A percentile compares a stretch with the other conserved stretches of the same genome.
Conservation (phyloP, 495 filamentous ascomycete genomes). For the Daldinia bambusicola region DNA sequence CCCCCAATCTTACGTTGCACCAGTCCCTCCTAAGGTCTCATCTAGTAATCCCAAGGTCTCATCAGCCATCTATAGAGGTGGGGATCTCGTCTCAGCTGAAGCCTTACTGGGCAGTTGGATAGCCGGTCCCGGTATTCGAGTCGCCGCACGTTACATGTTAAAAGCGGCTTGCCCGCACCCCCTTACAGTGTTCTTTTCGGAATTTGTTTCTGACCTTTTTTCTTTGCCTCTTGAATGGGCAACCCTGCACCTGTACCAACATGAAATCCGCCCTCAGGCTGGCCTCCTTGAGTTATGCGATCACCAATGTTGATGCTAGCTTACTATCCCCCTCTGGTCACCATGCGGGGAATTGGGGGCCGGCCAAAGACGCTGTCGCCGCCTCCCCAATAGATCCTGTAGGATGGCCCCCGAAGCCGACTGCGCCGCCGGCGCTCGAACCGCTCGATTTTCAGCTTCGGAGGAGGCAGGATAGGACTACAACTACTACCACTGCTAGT, state of each 20-base stretch:
- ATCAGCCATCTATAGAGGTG: slow-evolving; percentile 42
- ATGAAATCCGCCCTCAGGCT: slow-evolving; percentile 49
- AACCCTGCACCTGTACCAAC: slow-evolving; percentile 39
- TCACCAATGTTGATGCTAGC: slow-evolving; percentile 42
- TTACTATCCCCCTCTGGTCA: slow-evolving; percentile 27
- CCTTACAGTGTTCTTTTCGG: slow-evolving; percentile 13
- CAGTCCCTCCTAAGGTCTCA: slow-evolving; percentile 38
- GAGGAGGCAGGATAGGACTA: slow-evolving; percentile 34
- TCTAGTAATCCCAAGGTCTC: slow-evolving; percentile 45
- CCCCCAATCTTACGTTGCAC: slow-evolving; percentile 40
- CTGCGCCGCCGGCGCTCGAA: slow-evolving; percentile 42
- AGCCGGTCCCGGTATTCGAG: slow-evolving; percentile 42
- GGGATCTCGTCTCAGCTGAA: slow-evolving; percentile 45
- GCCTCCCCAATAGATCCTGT: slow-evolving; percentile 36
- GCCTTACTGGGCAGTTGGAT: slow-evolving; percentile 44
- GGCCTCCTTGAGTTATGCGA: slow-evolving; percentile 47
- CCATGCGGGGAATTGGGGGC: slow-evolving; percentile 45
- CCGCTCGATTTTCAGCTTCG: slow-evolving; percentile 42
- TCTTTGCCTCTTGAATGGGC: slow-evolving; percentile 39
- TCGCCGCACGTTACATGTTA: slow-evolving; percentile 42
- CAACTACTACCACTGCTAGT: slow-evolving; percentile 3
- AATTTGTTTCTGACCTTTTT: slow-evolving; percentile 23
- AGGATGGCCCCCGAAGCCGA: slow-evolving; percentile 49
- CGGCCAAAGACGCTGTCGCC: slow-evolving; percentile 37
- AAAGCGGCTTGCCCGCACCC: slow-evolving; percentile 40